Base-by-base conservation (phyloP, 1,139 yeast species). In the Magnusiomyces fungicola region DNA sequence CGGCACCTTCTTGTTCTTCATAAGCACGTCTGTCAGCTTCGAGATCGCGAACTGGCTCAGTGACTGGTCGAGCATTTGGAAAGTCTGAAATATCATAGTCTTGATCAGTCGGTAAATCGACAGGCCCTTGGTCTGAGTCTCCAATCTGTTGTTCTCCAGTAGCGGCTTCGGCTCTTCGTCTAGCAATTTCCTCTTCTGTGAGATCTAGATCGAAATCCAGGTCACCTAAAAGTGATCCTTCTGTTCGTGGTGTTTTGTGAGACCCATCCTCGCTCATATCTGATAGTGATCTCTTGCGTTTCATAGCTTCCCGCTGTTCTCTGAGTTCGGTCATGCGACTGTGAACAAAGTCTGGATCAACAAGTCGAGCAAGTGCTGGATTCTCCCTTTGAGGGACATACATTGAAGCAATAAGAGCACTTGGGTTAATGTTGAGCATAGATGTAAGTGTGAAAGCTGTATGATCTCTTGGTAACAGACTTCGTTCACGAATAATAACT, bases 291-390 rank as follows among this genome's bases (percentile, higher is more conserved):
- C 38, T n/a, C n/a, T 34, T 34, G 7, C 38, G 38, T 34, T 14
- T 5, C 5, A 18, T 7, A 9, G 6, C 10, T 5, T 7, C 7
- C 14, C 19, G 38, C 18, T 38, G 41, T 23, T 38, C 21, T 9
- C 21, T 16, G 3, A 39, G 21, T 22, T 39, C 43, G 16, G 30
- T 56, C 56, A 61, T 55, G 43, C 55, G 56, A 4, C 55, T 59
- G 34, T 52, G 49, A 16, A 62, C 57, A 25, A 42, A 50, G 16
- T 52, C 56, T 1, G 61, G 58, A 46, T 59, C 61, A n/a, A 61
- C 51, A 10, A 60, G 47, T n/a, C 49, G 40, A 21, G 56, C 55
- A 5, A 55, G 43, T 12, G 47, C 54, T 3, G 53, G 52, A 29
- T 51, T 52, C 19, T 54, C 43, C 4, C 53, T 52, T 10, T 22